Conservation (phyloP, 2,329 filamentous ascomycete genomes). For the Cordyceps cicadae region DNA sequence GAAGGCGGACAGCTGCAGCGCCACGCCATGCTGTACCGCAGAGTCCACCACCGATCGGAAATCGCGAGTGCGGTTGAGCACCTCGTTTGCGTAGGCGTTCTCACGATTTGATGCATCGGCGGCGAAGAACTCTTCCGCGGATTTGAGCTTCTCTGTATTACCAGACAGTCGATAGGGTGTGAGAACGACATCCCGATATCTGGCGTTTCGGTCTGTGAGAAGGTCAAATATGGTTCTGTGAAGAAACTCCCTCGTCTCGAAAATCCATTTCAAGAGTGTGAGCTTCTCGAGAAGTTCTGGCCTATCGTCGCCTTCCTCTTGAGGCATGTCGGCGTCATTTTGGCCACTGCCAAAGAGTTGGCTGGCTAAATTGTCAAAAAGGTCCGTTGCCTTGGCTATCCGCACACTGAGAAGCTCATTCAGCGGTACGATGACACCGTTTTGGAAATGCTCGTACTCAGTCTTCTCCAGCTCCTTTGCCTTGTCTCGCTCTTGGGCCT, state of each 20-base stretch:
- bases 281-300: slow-evolving; percentile 91
- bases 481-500: slow-evolving; percentile 59
- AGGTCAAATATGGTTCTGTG: slow-evolving; percentile 81
- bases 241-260: slow-evolving; percentile 82
- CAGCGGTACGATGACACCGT: slow-evolving; percentile 71
- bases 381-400: slow-evolving; percentile 62
- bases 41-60: slow-evolving; percentile 74
- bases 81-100: slow-evolving; percentile 61
- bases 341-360: slow-evolving; percentile 59
- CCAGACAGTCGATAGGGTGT: slow-evolving; percentile 68
- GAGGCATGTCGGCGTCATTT: slow-evolving; percentile 69
- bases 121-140: slow-evolving; percentile 73
- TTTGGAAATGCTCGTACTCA: slow-evolving; percentile 79
- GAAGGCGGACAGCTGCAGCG: slow-evolving; percentile 86
- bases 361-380: slow-evolving; percentile 68
- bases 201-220: slow-evolving; percentile 74
- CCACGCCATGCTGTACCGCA: slow-evolving; percentile 80
- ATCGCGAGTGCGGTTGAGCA: slow-evolving; percentile 62
- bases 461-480: slow-evolving; percentile 67
- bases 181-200: slow-evolving; percentile 77
- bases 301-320: slow-evolving; percentile 91
- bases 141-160: slow-evolving; percentile 69
- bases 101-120: slow-evolving; percentile 69
- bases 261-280: slow-evolving; percentile 92
- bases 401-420: slow-evolving; percentile 72